Conservation (phyloP, 78 protist genomes). For the Pigoraptor vietnamica region DNA sequence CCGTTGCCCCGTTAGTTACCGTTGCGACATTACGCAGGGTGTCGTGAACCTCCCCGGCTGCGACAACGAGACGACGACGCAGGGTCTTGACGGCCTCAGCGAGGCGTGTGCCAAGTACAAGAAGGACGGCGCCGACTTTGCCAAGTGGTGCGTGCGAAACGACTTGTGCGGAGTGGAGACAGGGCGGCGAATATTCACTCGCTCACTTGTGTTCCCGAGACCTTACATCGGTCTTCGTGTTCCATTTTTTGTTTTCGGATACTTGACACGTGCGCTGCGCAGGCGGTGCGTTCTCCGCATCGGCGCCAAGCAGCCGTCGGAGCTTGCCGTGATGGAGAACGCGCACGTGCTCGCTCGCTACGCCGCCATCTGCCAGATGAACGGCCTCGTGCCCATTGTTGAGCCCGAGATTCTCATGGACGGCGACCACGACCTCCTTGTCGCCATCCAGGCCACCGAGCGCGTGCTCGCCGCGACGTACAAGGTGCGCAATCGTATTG, state of each 20-base stretch:
- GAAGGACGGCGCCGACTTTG: conserved; percentile 89
- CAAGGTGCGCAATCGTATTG: neutral
- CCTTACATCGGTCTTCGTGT: too few species aligned
- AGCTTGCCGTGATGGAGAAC: conserved; percentile 63
- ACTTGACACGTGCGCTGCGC: neutral
- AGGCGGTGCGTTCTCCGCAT: conserved; percentile 73
- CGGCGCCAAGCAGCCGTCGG: conserved; percentile 62
- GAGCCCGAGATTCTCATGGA: conserved; percentile 90
- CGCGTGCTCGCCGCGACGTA: conserved; percentile 49
- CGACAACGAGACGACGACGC: conserved; percentile 74
- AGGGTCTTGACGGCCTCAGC: conserved; percentile 84
- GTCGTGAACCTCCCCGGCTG: conserved; percentile 49
- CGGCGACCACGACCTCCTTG: conserved; percentile 64
- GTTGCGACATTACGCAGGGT: too few species aligned
- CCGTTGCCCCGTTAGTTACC: too few species aligned
- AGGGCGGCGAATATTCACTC: too few species aligned
- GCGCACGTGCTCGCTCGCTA: conserved; percentile 86
- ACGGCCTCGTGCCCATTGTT: conserved; percentile 92
- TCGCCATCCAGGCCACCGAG: conserved; percentile 43
- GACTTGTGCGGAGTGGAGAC: too few species aligned
- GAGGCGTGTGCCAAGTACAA: conserved; percentile 76
- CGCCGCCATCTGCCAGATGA: conserved; percentile 85
- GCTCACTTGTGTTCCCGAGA: too few species aligned
- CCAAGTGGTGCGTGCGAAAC: conserved; percentile 83
- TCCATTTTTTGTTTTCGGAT: neutral